These are phyloP conservation scores for Eurotiales sp. DNA, from an alignment of 2,329 filamentous ascomycete genomes.

Conservation along the genomic window DNA sequence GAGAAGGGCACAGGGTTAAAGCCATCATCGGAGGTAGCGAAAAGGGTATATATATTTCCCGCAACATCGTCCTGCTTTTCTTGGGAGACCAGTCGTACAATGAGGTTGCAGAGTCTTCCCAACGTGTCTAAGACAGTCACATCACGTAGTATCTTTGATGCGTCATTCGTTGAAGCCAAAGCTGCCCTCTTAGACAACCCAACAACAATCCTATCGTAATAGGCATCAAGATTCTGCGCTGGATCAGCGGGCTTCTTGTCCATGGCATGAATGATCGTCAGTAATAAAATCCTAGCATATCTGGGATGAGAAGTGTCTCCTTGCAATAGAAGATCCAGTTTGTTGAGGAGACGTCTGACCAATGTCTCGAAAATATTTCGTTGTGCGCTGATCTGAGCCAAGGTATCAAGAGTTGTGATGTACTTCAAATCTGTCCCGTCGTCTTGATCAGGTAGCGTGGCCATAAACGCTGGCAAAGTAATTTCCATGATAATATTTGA, in stretches of 20 bases:
- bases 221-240: constrained; percentile 39
- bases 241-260: constrained; percentile 45
- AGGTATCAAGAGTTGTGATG: constrained; percentile 56
- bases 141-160: constrained; percentile 45
- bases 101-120: constrained; percentile 58
- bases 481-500: constrained; percentile 61
- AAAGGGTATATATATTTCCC: constrained; percentile 54
- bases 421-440: constrained; percentile 46
- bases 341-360: constrained; percentile 60
- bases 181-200: constrained; percentile 39
- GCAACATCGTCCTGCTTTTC: constrained; percentile 51
- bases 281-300: constrained; percentile 58
- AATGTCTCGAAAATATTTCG: constrained; percentile 62
- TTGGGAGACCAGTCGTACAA: constrained; percentile 53
- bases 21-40: constrained; percentile 24
- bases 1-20: constrained; percentile 35
- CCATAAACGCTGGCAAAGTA: constrained; percentile 63
- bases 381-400: constrained; percentile 62
- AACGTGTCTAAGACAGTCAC: constrained; percentile 56
- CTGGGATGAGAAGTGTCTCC: constrained; percentile 42
- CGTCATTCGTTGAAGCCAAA: constrained; percentile 29
- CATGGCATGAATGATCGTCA: constrained; percentile 61
- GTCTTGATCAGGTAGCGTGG: constrained; percentile 57
- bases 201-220: constrained; percentile 51
- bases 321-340: constrained; percentile 55